Evolutionary conservation across 805 yeast genomes (phyloP).

Genomic region (Clavispora fructus): DNA sequence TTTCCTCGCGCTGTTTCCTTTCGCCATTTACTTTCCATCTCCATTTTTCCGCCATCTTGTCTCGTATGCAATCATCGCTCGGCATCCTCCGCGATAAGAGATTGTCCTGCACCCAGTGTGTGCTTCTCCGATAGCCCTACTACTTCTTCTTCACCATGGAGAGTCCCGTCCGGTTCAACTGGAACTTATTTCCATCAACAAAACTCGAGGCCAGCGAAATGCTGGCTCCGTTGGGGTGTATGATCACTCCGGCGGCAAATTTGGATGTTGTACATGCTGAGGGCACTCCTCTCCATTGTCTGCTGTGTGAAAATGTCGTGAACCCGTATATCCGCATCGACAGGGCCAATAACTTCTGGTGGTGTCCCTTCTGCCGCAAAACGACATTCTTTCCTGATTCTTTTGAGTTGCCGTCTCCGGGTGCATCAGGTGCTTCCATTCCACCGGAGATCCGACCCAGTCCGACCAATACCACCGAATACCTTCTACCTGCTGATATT

Average conservation of each 20-base stretch:
- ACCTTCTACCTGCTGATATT: conserved; percentile 25
- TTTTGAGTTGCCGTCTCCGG: conserved; percentile 11
- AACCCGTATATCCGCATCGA: conserved; percentile 28
- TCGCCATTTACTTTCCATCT: too few species aligned
- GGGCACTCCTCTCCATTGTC: conserved; percentile 19
- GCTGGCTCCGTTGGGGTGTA: conserved; percentile 34
- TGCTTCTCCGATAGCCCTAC: not conserved
- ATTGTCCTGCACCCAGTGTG: not conserved
- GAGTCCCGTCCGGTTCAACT: conserved; percentile 47
- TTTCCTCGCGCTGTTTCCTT: too few species aligned
- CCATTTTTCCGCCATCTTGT: too few species aligned
- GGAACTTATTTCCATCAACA: conserved; percentile 51
- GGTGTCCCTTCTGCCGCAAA: conserved; percentile 34
- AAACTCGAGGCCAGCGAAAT: conserved; percentile 29
- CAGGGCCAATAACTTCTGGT: conserved; percentile 28
- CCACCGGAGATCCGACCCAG: conserved; percentile 23
- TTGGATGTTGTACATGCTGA: not conserved
- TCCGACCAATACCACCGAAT: conserved; percentile 25
- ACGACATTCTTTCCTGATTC: conserved; percentile 18
- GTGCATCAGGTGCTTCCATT: conserved; percentile 18
- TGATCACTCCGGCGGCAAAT: conserved; percentile 23
- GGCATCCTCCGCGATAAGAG: not conserved
- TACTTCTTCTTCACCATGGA: not conserved
- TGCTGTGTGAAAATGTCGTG: conserved; percentile 22
- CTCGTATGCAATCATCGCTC: not conserved